These are phyloP conservation scores for Meira miltonrushii DNA, from an alignment of 1,284 basidiomycete species.

Conservation along the genomic window DNA sequence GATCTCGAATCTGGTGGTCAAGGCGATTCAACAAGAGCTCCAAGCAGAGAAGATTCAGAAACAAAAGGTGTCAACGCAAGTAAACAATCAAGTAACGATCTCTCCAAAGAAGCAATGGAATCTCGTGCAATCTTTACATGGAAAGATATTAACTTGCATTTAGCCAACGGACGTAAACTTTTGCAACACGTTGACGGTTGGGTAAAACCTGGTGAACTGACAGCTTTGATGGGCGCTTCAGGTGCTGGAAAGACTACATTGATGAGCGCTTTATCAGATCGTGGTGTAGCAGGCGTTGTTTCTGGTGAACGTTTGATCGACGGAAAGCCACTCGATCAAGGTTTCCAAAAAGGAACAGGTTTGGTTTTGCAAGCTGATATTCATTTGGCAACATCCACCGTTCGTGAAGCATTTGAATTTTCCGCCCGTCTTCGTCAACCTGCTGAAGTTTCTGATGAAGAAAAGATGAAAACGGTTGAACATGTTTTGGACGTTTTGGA, in stretches of 20 bases:
- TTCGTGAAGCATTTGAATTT: conserved; percentile 77
- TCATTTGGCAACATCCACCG: conserved; percentile 52
- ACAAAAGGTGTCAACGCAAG: neutral
- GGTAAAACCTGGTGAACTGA: conserved; percentile 19
- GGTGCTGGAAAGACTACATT: conserved; percentile 24
- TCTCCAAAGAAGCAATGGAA: conserved; percentile 4
- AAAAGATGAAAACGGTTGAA: conserved; percentile 34
- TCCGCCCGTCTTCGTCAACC: conserved; percentile 77
- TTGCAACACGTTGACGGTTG: conserved; percentile 23
- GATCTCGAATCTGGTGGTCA: conserved; percentile 4
- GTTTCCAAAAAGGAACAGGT: conserved; percentile 21
- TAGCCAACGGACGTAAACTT: conserved; percentile 19
- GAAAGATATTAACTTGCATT: conserved; percentile 18
- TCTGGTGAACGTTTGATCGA: conserved; percentile 20
- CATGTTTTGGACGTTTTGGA: conserved; percentile 36
- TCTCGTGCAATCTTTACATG: conserved; percentile 22
- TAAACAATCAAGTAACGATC: neutral
- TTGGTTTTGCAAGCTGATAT: conserved; percentile 29
- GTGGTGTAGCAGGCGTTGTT: conserved; percentile 15
- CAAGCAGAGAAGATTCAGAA: neutral
- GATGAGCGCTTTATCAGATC: conserved; percentile 20
- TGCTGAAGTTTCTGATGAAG: conserved; percentile 56
- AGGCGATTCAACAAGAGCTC: conserved; percentile 10
- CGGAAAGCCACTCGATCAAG: conserved; percentile 18
- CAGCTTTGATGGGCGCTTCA: conserved; percentile 19